Percentiles rank a stretch among this genome's conserved stretches.
Evolutionary conservation across 371 early-diverging fungal species (phyloP).

Genomic region (Circinella minor): DNA sequence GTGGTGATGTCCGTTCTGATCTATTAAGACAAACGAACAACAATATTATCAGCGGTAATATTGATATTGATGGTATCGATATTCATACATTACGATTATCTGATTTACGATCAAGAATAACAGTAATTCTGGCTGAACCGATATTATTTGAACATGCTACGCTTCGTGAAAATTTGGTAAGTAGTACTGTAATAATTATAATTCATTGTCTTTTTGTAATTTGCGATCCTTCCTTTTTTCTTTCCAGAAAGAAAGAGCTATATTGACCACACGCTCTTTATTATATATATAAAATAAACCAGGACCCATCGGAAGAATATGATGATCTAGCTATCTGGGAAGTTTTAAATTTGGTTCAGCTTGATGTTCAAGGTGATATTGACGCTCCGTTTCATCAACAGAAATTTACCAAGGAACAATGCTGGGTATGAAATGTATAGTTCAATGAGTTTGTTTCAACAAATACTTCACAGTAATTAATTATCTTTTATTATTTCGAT

Average conservation of each 20-base stretch:
- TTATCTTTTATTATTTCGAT: too few species aligned
- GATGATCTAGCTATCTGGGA: constrained; percentile 87
- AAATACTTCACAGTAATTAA: too few species aligned
- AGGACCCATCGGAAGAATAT: constrained; percentile 76
- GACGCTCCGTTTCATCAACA: constrained; percentile 72
- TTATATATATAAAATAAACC: not conserved
- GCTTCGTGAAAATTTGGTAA: constrained; percentile 60
- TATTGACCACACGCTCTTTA: too few species aligned
- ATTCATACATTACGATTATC: constrained; percentile 77
- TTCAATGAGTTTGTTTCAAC: too few species aligned
- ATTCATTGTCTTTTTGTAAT: too few species aligned
- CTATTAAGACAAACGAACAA: constrained; percentile 22
- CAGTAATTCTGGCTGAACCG: constrained; percentile 92
- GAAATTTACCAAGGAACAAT: constrained; percentile 88
- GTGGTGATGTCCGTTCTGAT: not conserved
- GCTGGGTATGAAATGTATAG: constrained; percentile 43
- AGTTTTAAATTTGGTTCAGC: constrained; percentile 74
- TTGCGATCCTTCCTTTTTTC: not conserved
- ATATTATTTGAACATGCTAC: constrained; percentile 90
- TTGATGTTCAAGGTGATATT: constrained; percentile 69
- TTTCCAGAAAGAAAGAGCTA: not conserved
- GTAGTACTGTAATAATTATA: not conserved
- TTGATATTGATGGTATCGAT: constrained; percentile 82
- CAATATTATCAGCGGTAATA: constrained; percentile 60
- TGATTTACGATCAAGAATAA: constrained; percentile 74